Conservation (phyloP, 176 grass and related monocot species). For the Ampelocalamus luodianensis region DNA sequence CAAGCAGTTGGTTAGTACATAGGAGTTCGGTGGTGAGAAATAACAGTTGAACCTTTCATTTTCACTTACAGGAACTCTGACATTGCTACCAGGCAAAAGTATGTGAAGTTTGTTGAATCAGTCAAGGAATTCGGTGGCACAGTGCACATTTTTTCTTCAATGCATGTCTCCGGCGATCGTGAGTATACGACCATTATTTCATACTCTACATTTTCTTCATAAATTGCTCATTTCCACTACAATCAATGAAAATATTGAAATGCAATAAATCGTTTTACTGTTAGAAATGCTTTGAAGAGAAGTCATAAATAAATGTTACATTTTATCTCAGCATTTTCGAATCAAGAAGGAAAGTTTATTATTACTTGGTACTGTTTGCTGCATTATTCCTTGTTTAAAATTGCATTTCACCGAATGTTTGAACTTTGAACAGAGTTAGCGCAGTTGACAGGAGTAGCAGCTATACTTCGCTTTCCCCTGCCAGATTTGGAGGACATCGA, state of each 20-base stretch:
- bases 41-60: conserved; percentile 15
- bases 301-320: neutral
- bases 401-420: conserved; percentile 35
- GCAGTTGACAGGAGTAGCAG: conserved; percentile 88
- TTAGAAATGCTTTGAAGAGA: conserved; percentile 6
- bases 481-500: conserved; percentile 92
- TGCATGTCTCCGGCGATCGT: conserved; percentile 96
- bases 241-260: neutral
- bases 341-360: neutral
- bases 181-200: conserved; percentile 43
- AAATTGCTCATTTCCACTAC: neutral
- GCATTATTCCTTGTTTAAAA: conserved; percentile 12
- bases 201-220: neutral
- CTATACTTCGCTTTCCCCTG: conserved; percentile 85
- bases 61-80: conserved; percentile 71
- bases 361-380: neutral
- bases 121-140: conserved; percentile 74
- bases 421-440: conserved; percentile 70
- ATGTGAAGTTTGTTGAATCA: conserved; percentile 74
- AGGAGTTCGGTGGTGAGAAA: conserved; percentile 19
- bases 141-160: conserved; percentile 90
- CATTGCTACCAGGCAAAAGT: conserved; percentile 71
- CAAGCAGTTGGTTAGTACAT: neutral
- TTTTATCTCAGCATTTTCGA: neutral
- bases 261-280: neutral